phyloP scores from a whole-genome alignment of 2,329 filamentous ascomycete species.

The Paradendryphiella salina region DNA sequence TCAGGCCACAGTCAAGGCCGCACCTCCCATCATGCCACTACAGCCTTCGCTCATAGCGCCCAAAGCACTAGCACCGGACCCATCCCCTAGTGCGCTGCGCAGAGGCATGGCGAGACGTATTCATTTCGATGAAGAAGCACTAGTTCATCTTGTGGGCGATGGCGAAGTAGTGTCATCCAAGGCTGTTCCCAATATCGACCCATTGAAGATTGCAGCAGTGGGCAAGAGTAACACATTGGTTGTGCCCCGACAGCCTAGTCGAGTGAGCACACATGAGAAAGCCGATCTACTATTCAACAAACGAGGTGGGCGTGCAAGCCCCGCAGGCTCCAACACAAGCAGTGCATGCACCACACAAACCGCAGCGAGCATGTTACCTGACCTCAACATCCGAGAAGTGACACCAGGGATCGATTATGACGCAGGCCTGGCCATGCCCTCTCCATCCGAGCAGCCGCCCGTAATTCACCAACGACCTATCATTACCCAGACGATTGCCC shows the following conservation, averaged over 20 bases:
- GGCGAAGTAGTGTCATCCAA: slow-evolving; percentile 15
- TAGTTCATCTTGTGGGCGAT: background rate
- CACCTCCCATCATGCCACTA: slow-evolving; percentile 18
- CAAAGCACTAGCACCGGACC: background rate
- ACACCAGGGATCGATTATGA: slow-evolving; percentile 33
- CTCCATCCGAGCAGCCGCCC: background rate
- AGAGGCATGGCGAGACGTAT: slow-evolving; percentile 12
- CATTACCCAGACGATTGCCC: background rate
- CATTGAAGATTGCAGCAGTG: background rate
- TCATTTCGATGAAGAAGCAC: slow-evolving; percentile 14
- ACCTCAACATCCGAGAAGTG: slow-evolving; percentile 24
- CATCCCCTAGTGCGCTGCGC: slow-evolving; percentile 5
- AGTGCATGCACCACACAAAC: slow-evolving; percentile 10
- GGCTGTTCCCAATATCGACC: slow-evolving; percentile 8
- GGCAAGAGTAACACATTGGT: slow-evolving; percentile 1
- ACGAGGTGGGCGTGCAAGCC: background rate
- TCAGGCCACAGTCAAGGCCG: slow-evolving; percentile 11
- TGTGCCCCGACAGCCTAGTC: background rate
- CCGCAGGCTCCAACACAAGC: slow-evolving; percentile 12
- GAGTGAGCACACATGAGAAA: background rate
- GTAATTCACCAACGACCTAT: slow-evolving; percentile 2
- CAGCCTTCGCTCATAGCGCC: background rate
- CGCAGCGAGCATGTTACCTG: slow-evolving; percentile 5
- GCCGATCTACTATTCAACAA: background rate
- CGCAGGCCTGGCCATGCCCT: background rate